A percentile compares a stretch with the other conserved stretches of the same genome.
These are phyloP conservation scores for Trichoderma sp. DNA, from an alignment of 2,329 filamentous ascomycete genomes.

Conservation along the genomic window DNA sequence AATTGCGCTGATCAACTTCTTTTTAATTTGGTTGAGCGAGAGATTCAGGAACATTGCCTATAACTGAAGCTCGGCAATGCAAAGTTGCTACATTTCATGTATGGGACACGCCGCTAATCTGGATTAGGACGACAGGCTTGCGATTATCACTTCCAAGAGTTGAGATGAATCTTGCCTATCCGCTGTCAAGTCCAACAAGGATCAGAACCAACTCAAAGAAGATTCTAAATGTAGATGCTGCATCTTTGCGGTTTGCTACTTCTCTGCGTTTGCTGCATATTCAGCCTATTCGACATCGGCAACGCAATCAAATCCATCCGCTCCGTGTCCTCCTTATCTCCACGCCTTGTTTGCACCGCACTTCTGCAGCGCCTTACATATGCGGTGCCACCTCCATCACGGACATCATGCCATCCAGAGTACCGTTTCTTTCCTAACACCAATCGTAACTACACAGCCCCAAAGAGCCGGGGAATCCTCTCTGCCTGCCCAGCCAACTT, in stretches of 20 bases:
- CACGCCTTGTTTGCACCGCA: background rate
- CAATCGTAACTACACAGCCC: background rate
- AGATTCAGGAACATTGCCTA: background rate
- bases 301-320: background rate
- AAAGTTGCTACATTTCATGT: background rate
- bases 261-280: background rate
- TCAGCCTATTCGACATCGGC: background rate
- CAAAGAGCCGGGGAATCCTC: background rate
- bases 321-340: background rate
- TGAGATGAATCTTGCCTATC: background rate
- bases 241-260: background rate
- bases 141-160: background rate
- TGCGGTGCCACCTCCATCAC: slow-evolving; percentile 1
- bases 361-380: background rate
- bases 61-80: background rate
- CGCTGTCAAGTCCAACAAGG: background rate
- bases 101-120: background rate
- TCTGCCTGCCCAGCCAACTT: background rate
- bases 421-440: background rate
- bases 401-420: background rate
- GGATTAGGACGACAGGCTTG: background rate
- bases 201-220: background rate
- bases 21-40: background rate
- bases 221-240: background rate
- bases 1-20: background rate